Base-by-base conservation (phyloP, 106 monocot genomes). In the Acorus calamus region DNA sequence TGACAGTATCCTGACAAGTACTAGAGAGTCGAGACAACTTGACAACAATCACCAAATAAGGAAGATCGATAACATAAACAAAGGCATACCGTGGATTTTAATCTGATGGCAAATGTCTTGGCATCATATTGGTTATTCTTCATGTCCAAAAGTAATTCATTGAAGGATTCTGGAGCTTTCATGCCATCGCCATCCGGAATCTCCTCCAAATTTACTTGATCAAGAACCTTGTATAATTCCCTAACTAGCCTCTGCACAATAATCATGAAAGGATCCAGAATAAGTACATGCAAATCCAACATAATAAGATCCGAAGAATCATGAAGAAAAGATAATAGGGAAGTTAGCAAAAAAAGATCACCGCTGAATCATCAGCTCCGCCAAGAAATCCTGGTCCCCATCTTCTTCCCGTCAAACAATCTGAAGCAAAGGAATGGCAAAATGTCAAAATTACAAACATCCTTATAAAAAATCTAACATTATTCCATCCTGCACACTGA, bases 381-480 rank as follows among this genome's bases (percentile, higher is more conserved):
- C 77, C 73, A 61, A 93, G 83, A 79, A 93, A 83, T 43, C 79
- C 81, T 45, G 93, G 89, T 47, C 93, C 93, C 11, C 85, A 56
- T 59, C 86, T 70, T 66, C 93, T 83, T 69, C 93, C 93, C 28
- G 28, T 28, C 14, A 89, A 81, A 78, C 93, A 93, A 93, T 79
- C 93, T 93, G 71, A n/a, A n/a, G n/a, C n/a, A n/a, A n/a, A n/a
- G n/a, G n/a, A 8, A 50, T 50, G n/a, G 28, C 28, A 28, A 28
- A 28, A 28, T 28, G 28, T 28, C 28, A 28, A 28, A 28, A 28
- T 28, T 28, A 28, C 28, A 28, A 28, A 28, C 28, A 28, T 28
- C 28, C 28, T 28, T 28, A 28, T 28, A 28, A 28, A 28, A 28
- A 28, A 28, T 28, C 28, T 28, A 28, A 28, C 28, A 28, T 28